These are phyloP conservation scores for Uromyces viciae-fabae DNA, from an alignment of 1,284 basidiomycete genomes.

Conservation along the genomic window DNA sequence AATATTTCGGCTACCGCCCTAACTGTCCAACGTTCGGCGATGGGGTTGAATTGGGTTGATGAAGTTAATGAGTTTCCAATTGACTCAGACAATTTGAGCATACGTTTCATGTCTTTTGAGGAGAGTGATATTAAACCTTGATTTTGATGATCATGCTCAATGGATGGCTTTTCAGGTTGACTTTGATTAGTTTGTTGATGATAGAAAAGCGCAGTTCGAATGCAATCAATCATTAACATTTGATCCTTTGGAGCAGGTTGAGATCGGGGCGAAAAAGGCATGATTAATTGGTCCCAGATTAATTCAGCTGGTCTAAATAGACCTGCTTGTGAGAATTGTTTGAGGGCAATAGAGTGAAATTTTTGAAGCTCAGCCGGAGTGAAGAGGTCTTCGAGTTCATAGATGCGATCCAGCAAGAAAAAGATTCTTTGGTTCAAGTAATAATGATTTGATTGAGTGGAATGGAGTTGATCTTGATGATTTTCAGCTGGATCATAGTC, in stretches of 20 bases:
- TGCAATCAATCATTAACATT: conserved; percentile 35
- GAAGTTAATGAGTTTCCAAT: neutral
- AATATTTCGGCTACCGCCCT: conserved; percentile 31
- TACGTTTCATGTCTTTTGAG: conserved; percentile 24
- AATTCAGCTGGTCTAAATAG: conserved; percentile 22
- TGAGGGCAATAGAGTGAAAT: conserved; percentile 18
- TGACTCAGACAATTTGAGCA: conserved; percentile 15
- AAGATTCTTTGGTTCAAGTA: conserved; percentile 30
- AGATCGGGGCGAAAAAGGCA: neutral
- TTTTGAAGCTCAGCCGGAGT: neutral
- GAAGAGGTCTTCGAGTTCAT: conserved; percentile 23
- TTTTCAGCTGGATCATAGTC: neutral
- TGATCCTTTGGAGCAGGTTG: neutral
- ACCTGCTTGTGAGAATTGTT: conserved; percentile 18
- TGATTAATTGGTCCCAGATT: conserved; percentile 33
- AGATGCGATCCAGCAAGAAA: conserved; percentile 41
- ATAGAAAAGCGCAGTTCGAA: conserved; percentile 17
- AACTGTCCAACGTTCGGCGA: conserved; percentile 11
- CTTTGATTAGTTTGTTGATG: neutral
- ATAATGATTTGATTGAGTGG: neutral
- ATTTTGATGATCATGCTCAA: neutral
- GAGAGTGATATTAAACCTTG: conserved; percentile 6
- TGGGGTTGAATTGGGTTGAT: neutral
- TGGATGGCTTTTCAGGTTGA: neutral
- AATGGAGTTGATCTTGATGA: neutral